Evolutionary conservation across 257 asterid species (phyloP).

Genomic region (Lycium barbarum): DNA sequence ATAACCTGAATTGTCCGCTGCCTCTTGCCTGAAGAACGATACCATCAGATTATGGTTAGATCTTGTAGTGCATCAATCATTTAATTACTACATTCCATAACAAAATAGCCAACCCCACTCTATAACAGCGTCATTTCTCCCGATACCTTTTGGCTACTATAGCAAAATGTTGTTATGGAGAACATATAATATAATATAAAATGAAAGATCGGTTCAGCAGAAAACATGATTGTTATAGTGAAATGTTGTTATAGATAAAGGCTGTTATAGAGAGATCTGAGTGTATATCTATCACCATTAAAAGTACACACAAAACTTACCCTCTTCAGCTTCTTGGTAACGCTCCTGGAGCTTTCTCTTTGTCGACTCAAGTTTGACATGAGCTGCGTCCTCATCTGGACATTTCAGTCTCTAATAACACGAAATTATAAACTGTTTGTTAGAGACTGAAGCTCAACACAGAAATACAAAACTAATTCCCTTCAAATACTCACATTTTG

Average conservation of each 20-base stretch:
- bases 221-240: too few species aligned
- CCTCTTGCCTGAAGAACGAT: slow-evolving; percentile 61
- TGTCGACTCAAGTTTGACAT: slow-evolving; percentile 69
- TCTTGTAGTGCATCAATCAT: neutral
- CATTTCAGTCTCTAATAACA: slow-evolving; percentile 44
- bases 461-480: neutral
- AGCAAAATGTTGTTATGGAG: too few species aligned
- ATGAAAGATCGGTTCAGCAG: too few species aligned
- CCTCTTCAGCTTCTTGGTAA: slow-evolving; percentile 88
- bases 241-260: too few species aligned
- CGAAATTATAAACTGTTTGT: slow-evolving; percentile 17
- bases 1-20: slow-evolving; percentile 85
- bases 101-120: too few species aligned
- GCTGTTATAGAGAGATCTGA: too few species aligned
- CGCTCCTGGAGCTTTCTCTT: slow-evolving; percentile 97
- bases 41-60: neutral
- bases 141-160: too few species aligned
- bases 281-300: too few species aligned
- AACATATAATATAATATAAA: too few species aligned
- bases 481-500: slow-evolving; percentile 52
- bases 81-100: too few species aligned
- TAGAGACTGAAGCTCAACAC: neutral
- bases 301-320: slow-evolving; percentile 37
- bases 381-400: slow-evolving; percentile 55
- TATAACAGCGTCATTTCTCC: too few species aligned